These are phyloP conservation scores for Dipodascopsis tothii DNA, from an alignment of 805 yeast species.

Conservation along the genomic window DNA sequence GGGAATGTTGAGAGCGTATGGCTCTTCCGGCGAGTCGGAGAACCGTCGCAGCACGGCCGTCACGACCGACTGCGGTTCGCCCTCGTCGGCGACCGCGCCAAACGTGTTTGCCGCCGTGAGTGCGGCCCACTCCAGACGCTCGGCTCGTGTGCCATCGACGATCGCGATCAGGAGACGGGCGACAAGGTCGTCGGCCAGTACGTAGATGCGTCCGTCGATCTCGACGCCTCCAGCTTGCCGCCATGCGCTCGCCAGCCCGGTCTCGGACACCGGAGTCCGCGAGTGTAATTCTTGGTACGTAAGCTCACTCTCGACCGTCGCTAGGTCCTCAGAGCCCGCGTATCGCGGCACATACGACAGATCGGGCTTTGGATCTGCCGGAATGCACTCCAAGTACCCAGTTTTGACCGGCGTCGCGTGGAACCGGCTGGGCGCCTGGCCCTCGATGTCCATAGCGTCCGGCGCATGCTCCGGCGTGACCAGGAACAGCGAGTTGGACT, in stretches of 20 bases:
- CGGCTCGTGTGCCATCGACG: conserved; percentile 25
- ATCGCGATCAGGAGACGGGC: conserved; percentile 25
- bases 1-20: conserved; percentile 37
- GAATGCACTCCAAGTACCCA: conserved; percentile 17
- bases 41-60: conserved; percentile 47
- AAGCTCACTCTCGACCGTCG: neutral
- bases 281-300: conserved; percentile 16
- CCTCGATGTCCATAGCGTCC: neutral
- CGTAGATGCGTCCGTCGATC: conserved; percentile 39
- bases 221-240: conserved; percentile 48
- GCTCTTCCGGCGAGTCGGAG: conserved; percentile 25
- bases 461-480: conserved; percentile 27
- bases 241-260: conserved; percentile 51
- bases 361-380: conserved; percentile 7
- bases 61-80: conserved; percentile 39
- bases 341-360: conserved; percentile 18
- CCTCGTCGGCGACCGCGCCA: conserved; percentile 27
- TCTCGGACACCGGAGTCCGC: conserved; percentile 43
- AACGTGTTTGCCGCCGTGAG: conserved; percentile 19
- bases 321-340: conserved; percentile 7
- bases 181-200: conserved; percentile 28
- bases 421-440: neutral
- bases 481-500: conserved; percentile 73
- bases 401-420: neutral
- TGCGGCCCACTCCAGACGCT: conserved; percentile 18